Conservation (phyloP, 768 basidiomycete genomes). For the Xerocomus spinulosus region DNA sequence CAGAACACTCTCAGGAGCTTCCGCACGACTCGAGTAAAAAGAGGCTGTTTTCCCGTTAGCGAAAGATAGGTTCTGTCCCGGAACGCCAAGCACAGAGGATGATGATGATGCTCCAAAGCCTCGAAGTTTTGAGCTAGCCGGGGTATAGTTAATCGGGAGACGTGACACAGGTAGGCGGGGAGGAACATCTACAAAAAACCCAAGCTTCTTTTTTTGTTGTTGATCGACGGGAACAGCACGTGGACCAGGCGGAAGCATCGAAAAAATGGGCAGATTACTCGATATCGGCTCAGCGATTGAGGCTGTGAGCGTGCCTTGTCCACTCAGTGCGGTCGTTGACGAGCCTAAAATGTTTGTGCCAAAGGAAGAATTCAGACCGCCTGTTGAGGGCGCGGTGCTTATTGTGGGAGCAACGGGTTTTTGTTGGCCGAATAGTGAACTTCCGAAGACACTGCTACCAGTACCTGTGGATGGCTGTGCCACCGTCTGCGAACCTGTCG, state of each 20-base stretch:
- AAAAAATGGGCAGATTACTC: slow-evolving; percentile 67
- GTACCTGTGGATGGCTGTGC: slow-evolving; percentile 36
- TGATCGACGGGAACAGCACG: slow-evolving; percentile 58
- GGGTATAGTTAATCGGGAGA: slow-evolving; percentile 59
- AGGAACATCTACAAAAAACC: slow-evolving; percentile 73
- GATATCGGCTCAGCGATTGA: slow-evolving; percentile 86
- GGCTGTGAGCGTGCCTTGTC: slow-evolving; percentile 65
- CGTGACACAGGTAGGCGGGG: slow-evolving; percentile 68
- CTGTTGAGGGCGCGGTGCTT: slow-evolving; percentile 39
- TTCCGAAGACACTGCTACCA: slow-evolving; percentile 33
- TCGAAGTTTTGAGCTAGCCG: slow-evolving; percentile 60
- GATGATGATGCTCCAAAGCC: slow-evolving; percentile 53
- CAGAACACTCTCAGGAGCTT: slow-evolving; percentile 59
- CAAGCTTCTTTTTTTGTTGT: slow-evolving; percentile 68
- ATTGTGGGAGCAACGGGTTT: slow-evolving; percentile 50
- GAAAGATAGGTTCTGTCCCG: slow-evolving; percentile 40
- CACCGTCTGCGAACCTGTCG: slow-evolving; percentile 40
- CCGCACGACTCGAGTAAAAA: slow-evolving; percentile 48
- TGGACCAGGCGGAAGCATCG: slow-evolving; percentile 68
- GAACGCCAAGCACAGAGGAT: slow-evolving; percentile 31
- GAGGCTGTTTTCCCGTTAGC: slow-evolving; percentile 52
- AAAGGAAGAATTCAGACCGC: slow-evolving; percentile 38
- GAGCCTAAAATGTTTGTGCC: slow-evolving; percentile 35
- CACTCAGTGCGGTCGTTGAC: slow-evolving; percentile 40
- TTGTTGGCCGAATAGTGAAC: slow-evolving; percentile 44